These are phyloP conservation scores for Cubamyces sp. DNA, from an alignment of 768 basidiomycete genomes.

Conservation along the genomic window DNA sequence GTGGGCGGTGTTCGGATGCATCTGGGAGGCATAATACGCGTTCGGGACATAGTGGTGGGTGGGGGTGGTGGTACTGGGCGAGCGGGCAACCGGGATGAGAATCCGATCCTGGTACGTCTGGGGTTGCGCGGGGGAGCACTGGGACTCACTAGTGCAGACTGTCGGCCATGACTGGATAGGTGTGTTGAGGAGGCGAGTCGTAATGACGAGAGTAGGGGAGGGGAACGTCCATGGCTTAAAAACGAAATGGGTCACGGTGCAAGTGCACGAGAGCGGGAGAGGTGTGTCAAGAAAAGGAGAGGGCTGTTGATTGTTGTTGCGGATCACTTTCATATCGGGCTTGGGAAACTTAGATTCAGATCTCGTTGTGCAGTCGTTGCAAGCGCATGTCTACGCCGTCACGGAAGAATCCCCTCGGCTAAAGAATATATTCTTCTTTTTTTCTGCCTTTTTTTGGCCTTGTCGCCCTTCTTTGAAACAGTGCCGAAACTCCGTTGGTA, in stretches of 20 bases:
- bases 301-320: conserved; percentile 36
- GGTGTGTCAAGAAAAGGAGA: conserved; percentile 29
- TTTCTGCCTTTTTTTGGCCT: conserved; percentile 9
- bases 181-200: conserved; percentile 30
- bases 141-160: conserved; percentile 39
- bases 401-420: conserved; percentile 24
- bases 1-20: conserved; percentile 44
- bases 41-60: conserved; percentile 33
- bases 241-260: conserved; percentile 21
- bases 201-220: conserved; percentile 29
- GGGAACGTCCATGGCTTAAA: conserved; percentile 35
- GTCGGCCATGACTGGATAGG: conserved; percentile 38
- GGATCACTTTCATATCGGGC: conserved; percentile 42
- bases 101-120: not conserved
- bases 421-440: conserved; percentile 21
- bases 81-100: conserved; percentile 6
- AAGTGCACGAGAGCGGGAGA: conserved; percentile 24
- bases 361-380: conserved; percentile 23
- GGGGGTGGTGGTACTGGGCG: conserved; percentile 29
- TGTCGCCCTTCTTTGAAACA: conserved; percentile 20
- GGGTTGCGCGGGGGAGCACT: not conserved
- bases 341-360: conserved; percentile 31
- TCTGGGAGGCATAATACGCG: conserved; percentile 28
- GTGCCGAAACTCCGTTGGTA: conserved; percentile 14
- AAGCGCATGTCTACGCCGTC: conserved; percentile 24